Evolutionary conservation across 2,329 filamentous ascomycete genomes (phyloP).

Genomic region (Chrysosporium queenslandicum): DNA sequence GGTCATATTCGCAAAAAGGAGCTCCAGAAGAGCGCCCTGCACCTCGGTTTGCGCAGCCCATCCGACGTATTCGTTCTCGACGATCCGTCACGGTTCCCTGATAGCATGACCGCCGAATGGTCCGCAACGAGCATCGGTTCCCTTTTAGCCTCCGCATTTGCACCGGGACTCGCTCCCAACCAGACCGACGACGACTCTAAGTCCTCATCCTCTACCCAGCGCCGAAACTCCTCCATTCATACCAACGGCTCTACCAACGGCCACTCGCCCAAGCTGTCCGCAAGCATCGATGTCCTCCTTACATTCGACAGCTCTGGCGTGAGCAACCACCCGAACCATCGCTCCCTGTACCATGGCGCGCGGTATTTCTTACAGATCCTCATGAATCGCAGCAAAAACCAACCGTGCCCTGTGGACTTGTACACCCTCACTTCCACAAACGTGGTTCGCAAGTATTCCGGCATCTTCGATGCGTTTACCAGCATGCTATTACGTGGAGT

Average conservation of each 20-base stretch:
- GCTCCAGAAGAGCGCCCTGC: conserved; percentile 66
- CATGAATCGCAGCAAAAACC: conserved; percentile 53
- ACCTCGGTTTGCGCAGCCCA: conserved; percentile 61
- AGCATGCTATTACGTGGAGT: conserved; percentile 54
- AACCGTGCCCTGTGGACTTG: conserved; percentile 64
- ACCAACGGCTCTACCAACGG: conserved; percentile 17
- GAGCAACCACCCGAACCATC: conserved; percentile 87
- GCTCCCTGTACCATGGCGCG: conserved; percentile 75
- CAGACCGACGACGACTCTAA: conserved; percentile 21
- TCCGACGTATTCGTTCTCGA: conserved; percentile 82
- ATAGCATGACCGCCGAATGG: conserved; percentile 80
- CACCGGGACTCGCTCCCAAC: conserved; percentile 45
- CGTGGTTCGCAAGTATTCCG: conserved; percentile 69
- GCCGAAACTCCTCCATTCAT: conserved; percentile 8
- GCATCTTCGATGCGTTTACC: conserved; percentile 62
- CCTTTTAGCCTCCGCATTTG: conserved; percentile 64
- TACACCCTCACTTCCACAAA: conserved; percentile 72
- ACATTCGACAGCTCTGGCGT: conserved; percentile 82
- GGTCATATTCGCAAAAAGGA: conserved; percentile 75
- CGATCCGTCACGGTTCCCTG: conserved; percentile 64
- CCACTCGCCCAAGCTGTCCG: conserved; percentile 37
- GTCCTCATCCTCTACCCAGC: conserved; percentile 18
- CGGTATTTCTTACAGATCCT: conserved; percentile 59
- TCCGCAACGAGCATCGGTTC: conserved; percentile 57
- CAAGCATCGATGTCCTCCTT: conserved; percentile 67